phyloP scores from a whole-genome alignment of 2,329 filamentous ascomycete genomes.

The Aspergillus sp. region DNA sequence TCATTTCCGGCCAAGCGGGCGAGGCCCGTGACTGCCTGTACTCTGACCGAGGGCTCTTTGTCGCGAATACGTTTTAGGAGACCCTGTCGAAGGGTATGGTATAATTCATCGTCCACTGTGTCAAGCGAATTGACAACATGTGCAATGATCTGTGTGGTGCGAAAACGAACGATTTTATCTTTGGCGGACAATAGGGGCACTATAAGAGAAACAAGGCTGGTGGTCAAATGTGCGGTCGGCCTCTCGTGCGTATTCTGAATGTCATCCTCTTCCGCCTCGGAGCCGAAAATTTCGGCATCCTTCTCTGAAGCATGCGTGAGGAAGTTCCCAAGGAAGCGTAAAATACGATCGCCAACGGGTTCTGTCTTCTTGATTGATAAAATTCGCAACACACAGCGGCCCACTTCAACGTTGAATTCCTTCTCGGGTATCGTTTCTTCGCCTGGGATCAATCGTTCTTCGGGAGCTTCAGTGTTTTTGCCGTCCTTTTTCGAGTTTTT shows the following conservation, averaged over 20 bases:
- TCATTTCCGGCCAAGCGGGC: slow-evolving; percentile 78
- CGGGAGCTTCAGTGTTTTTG: slow-evolving; percentile 53
- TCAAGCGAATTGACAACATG: slow-evolving; percentile 92
- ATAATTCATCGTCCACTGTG: slow-evolving; percentile 87
- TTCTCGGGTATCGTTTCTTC: slow-evolving; percentile 74
- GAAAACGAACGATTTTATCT: slow-evolving; percentile 88
- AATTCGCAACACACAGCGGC: slow-evolving; percentile 76
- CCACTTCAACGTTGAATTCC: slow-evolving; percentile 84
- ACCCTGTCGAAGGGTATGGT: slow-evolving; percentile 74
- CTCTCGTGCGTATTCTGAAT: slow-evolving; percentile 74
- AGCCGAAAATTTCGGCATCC: slow-evolving; percentile 65
- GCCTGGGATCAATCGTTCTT: slow-evolving; percentile 42
- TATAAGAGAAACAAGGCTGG: slow-evolving; percentile 69
- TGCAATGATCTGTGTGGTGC: slow-evolving; percentile 84
- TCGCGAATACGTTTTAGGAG: slow-evolving; percentile 85
- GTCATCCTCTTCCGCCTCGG: slow-evolving; percentile 65
- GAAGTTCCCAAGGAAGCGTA: slow-evolving; percentile 87
- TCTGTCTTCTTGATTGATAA: slow-evolving; percentile 92
- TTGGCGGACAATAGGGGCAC: slow-evolving; percentile 78
- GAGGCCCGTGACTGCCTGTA: slow-evolving; percentile 89
- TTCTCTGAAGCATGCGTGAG: slow-evolving; percentile 67
- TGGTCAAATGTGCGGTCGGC: slow-evolving; percentile 76
- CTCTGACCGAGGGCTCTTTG: slow-evolving; percentile 88
- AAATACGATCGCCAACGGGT: slow-evolving; percentile 76
- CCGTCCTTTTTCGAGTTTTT: slow-evolving; percentile 34